Evolutionary conservation across 2,329 filamentous ascomycete species (phyloP), one percentile per base, ranked within the genome.

Genomic region (Geosmithia morbida): DNA sequence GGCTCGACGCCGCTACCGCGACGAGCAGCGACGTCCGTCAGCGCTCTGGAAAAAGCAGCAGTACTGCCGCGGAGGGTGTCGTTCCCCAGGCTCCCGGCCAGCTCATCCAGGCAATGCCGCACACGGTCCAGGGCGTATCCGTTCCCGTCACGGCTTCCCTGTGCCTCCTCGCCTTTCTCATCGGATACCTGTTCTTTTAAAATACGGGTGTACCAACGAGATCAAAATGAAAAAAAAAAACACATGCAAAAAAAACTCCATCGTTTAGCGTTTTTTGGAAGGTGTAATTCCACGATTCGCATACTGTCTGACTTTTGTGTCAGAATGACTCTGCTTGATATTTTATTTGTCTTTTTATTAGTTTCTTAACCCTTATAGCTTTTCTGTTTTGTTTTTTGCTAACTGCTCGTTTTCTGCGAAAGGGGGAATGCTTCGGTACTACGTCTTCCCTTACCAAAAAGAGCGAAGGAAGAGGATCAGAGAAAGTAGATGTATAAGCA

Each of bases 111-210:
- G 72, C 71, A 56, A 70, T 69, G 51, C 72, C 69, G 60, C 73
- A 67, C 62, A 81, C 66, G 7, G 59, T 61, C 54, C 80, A 88
- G 56, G 90, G 92, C 19, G 90, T 98, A 3, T 82, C 92, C 1
- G 79, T 98, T 45, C 83, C 90, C 63, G 77, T 90, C 52, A 86
- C 86, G 43, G 90, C 92, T 19, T 71, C 79, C 19, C 70, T 98
- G 42, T 96, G 89, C 62, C 71, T 98, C 57, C 57, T 94, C 53
- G 89, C 87, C 71, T 98, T 98, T 70, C 67, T 98, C 60, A 76
- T 97, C 56, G 92, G 88, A 48, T 98, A 96, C 68, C 79, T 97
- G 65, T 88, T 98, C 72, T 98, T 98, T 67, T 98, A 81, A 26
- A 26, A 26, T 8, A 26, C 17, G 4, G 37, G 37, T 40, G 13